phyloP scores from a whole-genome alignment of 768 basidiomycete genomes.

The Naganishia antarctica region DNA sequence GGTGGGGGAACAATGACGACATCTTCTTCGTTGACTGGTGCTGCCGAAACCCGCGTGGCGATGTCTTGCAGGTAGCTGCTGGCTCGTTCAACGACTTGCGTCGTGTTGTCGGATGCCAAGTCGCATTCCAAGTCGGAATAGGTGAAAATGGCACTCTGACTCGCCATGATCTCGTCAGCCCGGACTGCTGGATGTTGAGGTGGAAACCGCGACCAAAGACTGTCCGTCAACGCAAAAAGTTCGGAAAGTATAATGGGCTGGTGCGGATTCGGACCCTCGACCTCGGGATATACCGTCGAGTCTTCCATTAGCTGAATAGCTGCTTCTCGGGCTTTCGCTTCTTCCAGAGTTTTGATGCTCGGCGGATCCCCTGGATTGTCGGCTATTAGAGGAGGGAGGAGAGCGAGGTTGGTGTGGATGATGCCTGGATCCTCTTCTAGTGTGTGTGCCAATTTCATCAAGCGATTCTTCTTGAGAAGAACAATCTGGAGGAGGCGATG shows the following conservation, averaged over 20 bases:
- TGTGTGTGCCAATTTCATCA: constrained; percentile 54
- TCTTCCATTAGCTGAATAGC: constrained; percentile 8
- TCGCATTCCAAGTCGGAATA: constrained; percentile 31
- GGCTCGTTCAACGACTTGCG: background rate
- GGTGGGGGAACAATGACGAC: background rate
- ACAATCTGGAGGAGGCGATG: constrained; percentile 57
- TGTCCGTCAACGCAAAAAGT: constrained; percentile 41
- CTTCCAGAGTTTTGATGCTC: background rate
- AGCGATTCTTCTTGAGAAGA: constrained; percentile 65
- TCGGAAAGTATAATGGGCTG: constrained; percentile 41
- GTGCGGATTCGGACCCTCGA: constrained; percentile 38
- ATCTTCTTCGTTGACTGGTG: constrained; percentile 6
- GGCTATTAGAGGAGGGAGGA: constrained; percentile 44
- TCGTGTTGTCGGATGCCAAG: background rate
- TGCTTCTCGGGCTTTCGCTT: background rate
- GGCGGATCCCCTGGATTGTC: constrained; percentile 31
- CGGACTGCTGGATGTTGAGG: constrained; percentile 38
- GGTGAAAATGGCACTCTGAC: constrained; percentile 39
- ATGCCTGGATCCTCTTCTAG: constrained; percentile 50
- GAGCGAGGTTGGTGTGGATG: constrained; percentile 49
- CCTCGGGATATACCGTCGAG: background rate
- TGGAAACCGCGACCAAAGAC: constrained; percentile 38
- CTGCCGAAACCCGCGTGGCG: constrained; percentile 1
- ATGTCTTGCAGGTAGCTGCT: too few species aligned
- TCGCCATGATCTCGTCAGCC: constrained; percentile 44